These are phyloP conservation scores for Trichoderma citrinoviride DNA, from an alignment of 2,329 filamentous ascomycete genomes.

Conservation along the genomic window DNA sequence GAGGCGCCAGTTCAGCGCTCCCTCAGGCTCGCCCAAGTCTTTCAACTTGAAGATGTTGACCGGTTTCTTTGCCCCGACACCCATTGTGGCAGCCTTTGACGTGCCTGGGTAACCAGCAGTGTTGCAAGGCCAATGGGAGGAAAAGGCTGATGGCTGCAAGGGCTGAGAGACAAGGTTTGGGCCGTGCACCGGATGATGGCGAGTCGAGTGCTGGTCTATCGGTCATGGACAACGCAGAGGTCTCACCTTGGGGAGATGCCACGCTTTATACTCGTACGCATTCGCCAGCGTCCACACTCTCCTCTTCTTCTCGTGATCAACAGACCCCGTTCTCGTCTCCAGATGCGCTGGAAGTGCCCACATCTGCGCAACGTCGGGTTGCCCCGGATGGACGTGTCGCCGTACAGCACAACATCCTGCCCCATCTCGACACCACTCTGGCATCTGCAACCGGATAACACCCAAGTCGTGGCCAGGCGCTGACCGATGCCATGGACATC, in stretches of 20 bases:
- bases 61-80: conserved; percentile 53
- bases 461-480: neutral
- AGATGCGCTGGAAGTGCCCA: neutral
- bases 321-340: neutral
- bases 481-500: neutral
- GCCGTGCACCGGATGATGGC: neutral
- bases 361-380: neutral
- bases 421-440: neutral
- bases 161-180: neutral
- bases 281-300: neutral
- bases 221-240: neutral
- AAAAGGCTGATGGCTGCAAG: neutral
- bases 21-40: conserved; percentile 63
- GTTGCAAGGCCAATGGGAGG: neutral
- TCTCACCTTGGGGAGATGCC: neutral
- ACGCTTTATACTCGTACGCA: neutral
- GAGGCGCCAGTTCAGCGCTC: conserved; percentile 73
- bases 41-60: conserved; percentile 64
- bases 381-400: conserved; percentile 6
- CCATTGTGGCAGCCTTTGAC: conserved; percentile 39
- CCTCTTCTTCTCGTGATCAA: neutral
- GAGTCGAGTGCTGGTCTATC: neutral
- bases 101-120: conserved; percentile 1
- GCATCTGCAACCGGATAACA: conserved; percentile 2
- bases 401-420: neutral